phyloP scores from a whole-genome alignment of 371 early-diverging fungal genomes.

The Chytridium lagenaria region DNA sequence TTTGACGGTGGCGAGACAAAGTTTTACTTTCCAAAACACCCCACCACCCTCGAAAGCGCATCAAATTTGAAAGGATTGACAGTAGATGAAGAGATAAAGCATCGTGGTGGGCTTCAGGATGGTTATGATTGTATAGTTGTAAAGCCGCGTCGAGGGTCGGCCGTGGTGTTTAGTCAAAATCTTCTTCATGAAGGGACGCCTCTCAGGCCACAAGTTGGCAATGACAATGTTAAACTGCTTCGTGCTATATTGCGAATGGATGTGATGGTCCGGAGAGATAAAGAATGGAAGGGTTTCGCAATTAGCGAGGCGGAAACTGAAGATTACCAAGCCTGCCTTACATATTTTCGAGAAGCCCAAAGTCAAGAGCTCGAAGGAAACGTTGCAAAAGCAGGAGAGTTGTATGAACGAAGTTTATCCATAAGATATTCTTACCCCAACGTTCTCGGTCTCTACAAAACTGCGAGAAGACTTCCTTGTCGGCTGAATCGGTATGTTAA shows the following conservation, averaged over 20 bases:
- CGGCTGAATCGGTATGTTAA: not conserved
- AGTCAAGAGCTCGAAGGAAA: no score
- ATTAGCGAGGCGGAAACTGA: not conserved
- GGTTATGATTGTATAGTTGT: not conserved
- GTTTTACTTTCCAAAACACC: not conserved
- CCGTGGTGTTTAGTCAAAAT: no score
- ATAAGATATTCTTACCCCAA: not conserved
- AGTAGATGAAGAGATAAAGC: not conserved
- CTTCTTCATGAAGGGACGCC: not conserved
- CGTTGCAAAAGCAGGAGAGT: no score
- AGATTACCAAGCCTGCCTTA: not conserved
- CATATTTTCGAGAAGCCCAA: no score
- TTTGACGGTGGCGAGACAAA: no score
- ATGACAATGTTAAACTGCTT: not conserved
- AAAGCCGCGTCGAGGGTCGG: no score
- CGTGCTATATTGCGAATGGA: no score
- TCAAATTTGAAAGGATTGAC: not conserved
- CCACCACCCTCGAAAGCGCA: not conserved
- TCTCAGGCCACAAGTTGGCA: not conserved
- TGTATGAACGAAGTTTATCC: not conserved
- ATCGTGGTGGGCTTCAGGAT: not conserved
- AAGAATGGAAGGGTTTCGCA: no score
- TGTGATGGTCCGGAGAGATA: no score
- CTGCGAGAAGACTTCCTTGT: not conserved
- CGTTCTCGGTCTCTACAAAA: not conserved